Base-by-base conservation (phyloP, 1,284 basidiomycete species). In the Trichosporon faecale region DNA sequence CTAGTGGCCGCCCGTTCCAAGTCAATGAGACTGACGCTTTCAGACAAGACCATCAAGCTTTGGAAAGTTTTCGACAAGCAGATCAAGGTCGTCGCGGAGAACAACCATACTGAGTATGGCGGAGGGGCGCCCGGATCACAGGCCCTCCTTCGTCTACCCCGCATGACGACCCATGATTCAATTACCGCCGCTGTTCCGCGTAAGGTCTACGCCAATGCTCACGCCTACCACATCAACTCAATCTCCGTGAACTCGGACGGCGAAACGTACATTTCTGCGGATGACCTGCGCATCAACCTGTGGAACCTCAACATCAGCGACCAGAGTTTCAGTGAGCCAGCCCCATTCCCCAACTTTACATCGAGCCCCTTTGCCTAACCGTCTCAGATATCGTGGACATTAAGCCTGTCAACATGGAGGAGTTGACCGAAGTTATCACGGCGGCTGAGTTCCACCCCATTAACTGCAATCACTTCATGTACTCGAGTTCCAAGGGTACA, bases 41-140 rank as follows among this genome's bases (percentile, higher is more conserved):
- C 55, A 98, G 97, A 99, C 87, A 99, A 99, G 87, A 99, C 97
- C 52, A 98, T 99, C 87, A 99, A 99, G 84, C 89, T 99, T 69
- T 99, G 97, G 97, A 99, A 99, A 83, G 96, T 99, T 40, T 99
- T 98, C 76, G 97, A 99, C 85, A 98, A 98, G 86, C 93, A 93
- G 52, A 87, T 99, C 80, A 92, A 93, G 78, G 92, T 98, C 44
- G 95, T 99, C 25, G 91, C 95, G 25, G 95, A 99, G 86, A 98
- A 96, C 82, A 99, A 99, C 83, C 90, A 95, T 77, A 89, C 90
- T 72, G 91, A 93, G 80, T 91, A 91, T 33, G 72, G 71, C 16
- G 40, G 27, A 2, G 77, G 70, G 67, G 87, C 89, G 27, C 86
- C 89, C 66, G 91, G 90, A 27, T 85, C 86, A 5, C 69, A 83